Evolutionary conservation across 495 filamentous ascomycete species (phyloP), one percentile per base, ranked within the genome.

Genomic region (Durotheca rogersii): DNA sequence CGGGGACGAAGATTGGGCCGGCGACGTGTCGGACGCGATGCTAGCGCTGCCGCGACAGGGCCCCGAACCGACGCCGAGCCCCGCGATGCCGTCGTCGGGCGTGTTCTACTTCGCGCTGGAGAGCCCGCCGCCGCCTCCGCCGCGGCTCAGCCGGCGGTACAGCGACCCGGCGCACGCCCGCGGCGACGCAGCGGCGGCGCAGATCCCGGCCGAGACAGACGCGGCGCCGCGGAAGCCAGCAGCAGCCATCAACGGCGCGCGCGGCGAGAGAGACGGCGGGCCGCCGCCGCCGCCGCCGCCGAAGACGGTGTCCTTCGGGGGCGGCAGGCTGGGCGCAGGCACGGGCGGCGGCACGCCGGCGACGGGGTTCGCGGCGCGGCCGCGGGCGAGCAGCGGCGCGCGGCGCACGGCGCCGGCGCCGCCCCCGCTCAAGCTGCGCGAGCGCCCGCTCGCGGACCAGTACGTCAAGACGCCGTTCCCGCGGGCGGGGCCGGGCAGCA

Each of bases 381-480:
- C 42, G 32, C 19, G 21, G 15, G 43, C 54, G 6, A 46, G 19
- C 3, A 52, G 54, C 27, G 43, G 23, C 9, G 9, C 4, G 23
- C 4, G 19, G 48, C 34, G 21, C 19, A 35, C 36, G 15, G 43
- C 37, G 5, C 3, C 35, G 1, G 42, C 61, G 15, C 57, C 57
- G 27, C 51, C 59, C 17, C 59, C 62, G 21, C 56, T 65, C 14
- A 53, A 51, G 44, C 46, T 65, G 6, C 35, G 39, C 30, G 59
- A 58, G 17, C 37, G 51, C 20, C 41, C 48, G 23, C 31, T 52
- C 15, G 51, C 25, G 7, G 53, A 58, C 1, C 17, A 50, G 1
- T 60, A 62, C 11, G 43, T 62, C 11, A 58, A 58, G 47, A 60
- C 62, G 31, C 59, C 59, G 34, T 58, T 55, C 31, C 59, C 53